phyloP scores from a whole-genome alignment of 164 flowering plant species.

The Vitis riparia region DNA sequence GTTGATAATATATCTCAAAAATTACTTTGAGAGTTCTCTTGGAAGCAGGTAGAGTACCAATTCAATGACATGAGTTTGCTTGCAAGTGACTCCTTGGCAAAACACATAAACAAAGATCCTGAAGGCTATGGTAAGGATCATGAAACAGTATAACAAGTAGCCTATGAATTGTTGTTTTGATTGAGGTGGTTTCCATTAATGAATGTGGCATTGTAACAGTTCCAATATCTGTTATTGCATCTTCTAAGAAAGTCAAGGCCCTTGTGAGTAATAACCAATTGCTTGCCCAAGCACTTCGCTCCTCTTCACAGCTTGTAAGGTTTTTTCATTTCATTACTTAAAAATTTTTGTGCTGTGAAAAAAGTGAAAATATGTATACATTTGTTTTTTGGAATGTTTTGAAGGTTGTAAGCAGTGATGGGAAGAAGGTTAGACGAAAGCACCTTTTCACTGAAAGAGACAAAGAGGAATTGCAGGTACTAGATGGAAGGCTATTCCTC shows the following conservation, averaged over 20 bases:
- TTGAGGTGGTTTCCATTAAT: constrained; percentile 3
- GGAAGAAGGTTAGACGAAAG: constrained; percentile 79
- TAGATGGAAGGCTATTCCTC: background rate
- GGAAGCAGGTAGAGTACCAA: constrained; percentile 78
- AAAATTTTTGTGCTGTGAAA: background rate
- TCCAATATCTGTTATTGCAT: constrained; percentile 73
- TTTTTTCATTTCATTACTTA: background rate
- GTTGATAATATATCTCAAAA: background rate
- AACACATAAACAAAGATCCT: constrained; percentile 75
- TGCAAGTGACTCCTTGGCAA: constrained; percentile 72
- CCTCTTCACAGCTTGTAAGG: constrained; percentile 85
- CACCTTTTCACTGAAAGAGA: constrained; percentile 70
- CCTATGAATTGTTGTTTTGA: background rate
- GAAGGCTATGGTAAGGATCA: constrained; percentile 80
- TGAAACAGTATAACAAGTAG: background rate
- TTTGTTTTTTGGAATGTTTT: constrained; percentile 1
- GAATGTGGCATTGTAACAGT: constrained; percentile 40
- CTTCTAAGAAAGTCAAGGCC: constrained; percentile 83
- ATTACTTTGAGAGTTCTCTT: background rate
- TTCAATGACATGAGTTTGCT: constrained; percentile 88
- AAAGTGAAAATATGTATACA: background rate
- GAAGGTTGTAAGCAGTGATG: constrained; percentile 78
- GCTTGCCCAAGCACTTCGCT: constrained; percentile 68
- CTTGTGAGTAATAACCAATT: constrained; percentile 49
- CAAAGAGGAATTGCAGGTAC: constrained; percentile 92